Base-by-base conservation (phyloP, 352 stramenopile genomes). In the Aphanomyces stellatus region DNA sequence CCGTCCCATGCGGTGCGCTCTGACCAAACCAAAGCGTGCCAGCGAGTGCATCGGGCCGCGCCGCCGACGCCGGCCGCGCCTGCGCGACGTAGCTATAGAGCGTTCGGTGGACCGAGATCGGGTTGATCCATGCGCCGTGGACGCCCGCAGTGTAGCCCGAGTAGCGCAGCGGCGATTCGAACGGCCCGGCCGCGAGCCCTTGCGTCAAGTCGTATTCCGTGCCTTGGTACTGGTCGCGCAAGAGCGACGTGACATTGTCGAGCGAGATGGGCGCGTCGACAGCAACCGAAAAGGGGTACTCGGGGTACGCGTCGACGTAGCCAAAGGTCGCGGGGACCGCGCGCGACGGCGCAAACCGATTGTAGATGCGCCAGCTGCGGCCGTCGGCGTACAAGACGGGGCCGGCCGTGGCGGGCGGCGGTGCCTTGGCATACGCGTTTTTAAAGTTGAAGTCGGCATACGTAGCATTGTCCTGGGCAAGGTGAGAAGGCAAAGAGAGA, bases 41-140 rank as follows among this genome's bases (percentile, higher is more conserved):
- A 11, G 3, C 13, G 0, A 3, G 25, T n/a, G 49, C 49, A 13
- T 57, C 49, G n/a, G n/a, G n/a, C n/a, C n/a, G n/a, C 13, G 10
- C 25, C n/a, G 6, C 49, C 7, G 37, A 22, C 7, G 55, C 19
- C 34, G 10, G 55, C 22, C 30, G 25, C 22, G 30, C 51, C 59
- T 92, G 83, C 13, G 88, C 66, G 28, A 88, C 80, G 72, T 98
- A 96, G 41, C 78, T 87, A 59, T 83, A 92, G 13, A 90, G 53
- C 28, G 91, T 97, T 25, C 93, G 88, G 64, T 90, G 95, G 64
- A 98, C 83, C 8, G 88, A 97, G 63, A 98, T 97, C 6, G 88
- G 74, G 2, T 92, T 83, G 71, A 96, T 88, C 81, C 89, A 95
- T 8, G 78, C 81, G 25, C 88, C 88, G 24, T 75, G 59, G 28